Percentiles rank a stretch among this genome's conserved stretches.
These are phyloP conservation scores for Cercis canadensis DNA, from an alignment of 306 rosid genomes.

Conservation along the genomic window DNA sequence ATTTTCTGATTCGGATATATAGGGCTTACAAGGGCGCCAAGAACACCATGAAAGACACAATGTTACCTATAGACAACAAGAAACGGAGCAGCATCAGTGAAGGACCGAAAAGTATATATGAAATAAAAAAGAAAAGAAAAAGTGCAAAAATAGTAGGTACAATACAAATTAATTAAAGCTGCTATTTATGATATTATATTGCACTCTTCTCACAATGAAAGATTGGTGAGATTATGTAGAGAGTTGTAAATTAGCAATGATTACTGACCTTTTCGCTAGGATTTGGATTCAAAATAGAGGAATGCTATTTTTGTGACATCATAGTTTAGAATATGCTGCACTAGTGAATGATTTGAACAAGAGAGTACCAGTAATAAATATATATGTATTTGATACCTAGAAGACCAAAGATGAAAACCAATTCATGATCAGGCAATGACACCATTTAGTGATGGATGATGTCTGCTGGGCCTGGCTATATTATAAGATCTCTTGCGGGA, in stretches of 20 bases:
- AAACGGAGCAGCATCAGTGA: conserved; percentile 25
- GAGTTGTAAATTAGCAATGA: too few relatives aligned
- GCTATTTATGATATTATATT: too few relatives aligned
- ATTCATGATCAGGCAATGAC: conserved; percentile 40
- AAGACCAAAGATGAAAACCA: conserved; percentile 65
- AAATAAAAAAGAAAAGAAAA: background rate
- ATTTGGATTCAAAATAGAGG: too few relatives aligned
- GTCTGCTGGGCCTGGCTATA: conserved; percentile 1
- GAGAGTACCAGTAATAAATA: too few relatives aligned
- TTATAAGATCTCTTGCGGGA: too few relatives aligned
- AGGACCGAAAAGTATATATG: background rate
- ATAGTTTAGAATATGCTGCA: too few relatives aligned
- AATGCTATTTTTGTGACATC: too few relatives aligned
- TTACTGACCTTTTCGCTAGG: too few relatives aligned
- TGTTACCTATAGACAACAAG: conserved; percentile 53
- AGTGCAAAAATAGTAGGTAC: background rate
- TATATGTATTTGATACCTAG: too few relatives aligned
- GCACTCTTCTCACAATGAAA: too few relatives aligned
- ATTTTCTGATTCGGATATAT: background rate
- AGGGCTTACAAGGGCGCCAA: conserved; percentile 73
- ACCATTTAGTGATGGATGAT: conserved; percentile 33
- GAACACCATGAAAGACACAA: conserved; percentile 73
- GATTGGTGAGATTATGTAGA: too few relatives aligned
- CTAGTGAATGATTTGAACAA: background rate
- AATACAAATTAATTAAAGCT: too few relatives aligned